A percentile compares a stretch with the other conserved stretches of the same genome.
These are phyloP conservation scores for Xylaria arbuscula DNA, from an alignment of 2,329 filamentous ascomycete genomes.

Conservation along the genomic window DNA sequence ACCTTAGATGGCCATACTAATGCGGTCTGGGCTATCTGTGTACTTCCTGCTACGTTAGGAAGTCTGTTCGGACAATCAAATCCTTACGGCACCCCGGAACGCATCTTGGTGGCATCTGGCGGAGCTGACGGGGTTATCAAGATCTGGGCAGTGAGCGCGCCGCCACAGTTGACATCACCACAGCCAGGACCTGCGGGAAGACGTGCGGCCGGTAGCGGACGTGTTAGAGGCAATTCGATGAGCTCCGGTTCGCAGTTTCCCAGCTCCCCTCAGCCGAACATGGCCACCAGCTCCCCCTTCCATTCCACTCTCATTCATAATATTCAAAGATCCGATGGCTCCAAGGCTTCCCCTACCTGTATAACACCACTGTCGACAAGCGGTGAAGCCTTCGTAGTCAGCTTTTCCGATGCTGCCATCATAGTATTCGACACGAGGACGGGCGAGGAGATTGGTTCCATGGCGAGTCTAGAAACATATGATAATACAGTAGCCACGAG, in stretches of 20 bases:
- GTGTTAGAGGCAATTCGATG: slow-evolving; percentile 89
- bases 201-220: slow-evolving; percentile 71
- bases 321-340: slow-evolving; percentile 75
- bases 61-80: slow-evolving; percentile 81
- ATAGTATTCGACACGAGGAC: slow-evolving; percentile 92
- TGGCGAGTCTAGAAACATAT: slow-evolving; percentile 95
- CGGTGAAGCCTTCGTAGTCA: slow-evolving; percentile 91
- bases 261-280: slow-evolving; percentile 87
- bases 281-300: slow-evolving; percentile 87
- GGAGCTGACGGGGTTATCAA: slow-evolving; percentile 91
- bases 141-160: slow-evolving; percentile 93
- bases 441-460: slow-evolving; percentile 89
- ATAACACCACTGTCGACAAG: slow-evolving; percentile 87
- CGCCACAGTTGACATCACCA: slow-evolving; percentile 85
- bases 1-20: slow-evolving; percentile 95
- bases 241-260: slow-evolving; percentile 94
- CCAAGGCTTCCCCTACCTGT: slow-evolving; percentile 82
- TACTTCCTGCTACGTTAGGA: slow-evolving; percentile 85
- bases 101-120: slow-evolving; percentile 90
- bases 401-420: slow-evolving; percentile 89
- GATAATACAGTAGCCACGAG: slow-evolving; percentile 82
- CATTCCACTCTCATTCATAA: slow-evolving; percentile 88
- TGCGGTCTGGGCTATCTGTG: slow-evolving; percentile 94
- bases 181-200: slow-evolving; percentile 72
- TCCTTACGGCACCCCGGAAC: slow-evolving; percentile 82